Evolutionary conservation across 169 alveolate genomes (phyloP).

Genomic region (Plasmodium inui): DNA sequence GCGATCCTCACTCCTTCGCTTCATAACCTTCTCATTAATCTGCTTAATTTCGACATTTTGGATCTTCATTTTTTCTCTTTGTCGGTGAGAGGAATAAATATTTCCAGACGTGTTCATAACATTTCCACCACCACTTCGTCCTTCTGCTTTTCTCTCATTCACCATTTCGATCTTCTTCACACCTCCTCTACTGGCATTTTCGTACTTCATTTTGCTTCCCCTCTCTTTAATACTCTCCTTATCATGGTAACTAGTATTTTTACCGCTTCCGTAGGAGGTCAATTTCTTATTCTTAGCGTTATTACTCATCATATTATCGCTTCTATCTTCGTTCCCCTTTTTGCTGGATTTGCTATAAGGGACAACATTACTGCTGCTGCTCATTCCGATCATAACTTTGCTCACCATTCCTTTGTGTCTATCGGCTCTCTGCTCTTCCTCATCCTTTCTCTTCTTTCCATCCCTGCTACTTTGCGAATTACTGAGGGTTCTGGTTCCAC

Average conservation of each 20-base stretch:
- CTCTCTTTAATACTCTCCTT: not conserved
- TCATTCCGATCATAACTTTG: conserved; percentile 4
- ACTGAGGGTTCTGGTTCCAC: not conserved
- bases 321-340: not conserved
- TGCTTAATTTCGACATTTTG: conserved; percentile 73
- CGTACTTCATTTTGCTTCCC: not conserved
- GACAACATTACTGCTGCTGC: not conserved
- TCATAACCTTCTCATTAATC: conserved; percentile 37
- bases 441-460: not conserved
- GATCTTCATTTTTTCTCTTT: conserved; percentile 69
- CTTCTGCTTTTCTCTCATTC: not conserved
- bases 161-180: not conserved
- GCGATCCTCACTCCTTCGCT: conserved; percentile 1
- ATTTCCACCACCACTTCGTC: not conserved
- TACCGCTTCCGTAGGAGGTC: not conserved
- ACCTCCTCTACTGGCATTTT: not conserved
- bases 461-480: not conserved
- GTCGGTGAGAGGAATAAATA: conserved; percentile 29
- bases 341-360: not conserved
- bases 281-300: conserved; percentile 10
- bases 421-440: not conserved
- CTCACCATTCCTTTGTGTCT: not conserved
- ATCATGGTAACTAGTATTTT: not conserved
- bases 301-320: not conserved
- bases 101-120: not conserved